Evolutionary conservation across 2,329 filamentous ascomycete genomes (phyloP).

Genomic region (Tolypocladium guangdongense): DNA sequence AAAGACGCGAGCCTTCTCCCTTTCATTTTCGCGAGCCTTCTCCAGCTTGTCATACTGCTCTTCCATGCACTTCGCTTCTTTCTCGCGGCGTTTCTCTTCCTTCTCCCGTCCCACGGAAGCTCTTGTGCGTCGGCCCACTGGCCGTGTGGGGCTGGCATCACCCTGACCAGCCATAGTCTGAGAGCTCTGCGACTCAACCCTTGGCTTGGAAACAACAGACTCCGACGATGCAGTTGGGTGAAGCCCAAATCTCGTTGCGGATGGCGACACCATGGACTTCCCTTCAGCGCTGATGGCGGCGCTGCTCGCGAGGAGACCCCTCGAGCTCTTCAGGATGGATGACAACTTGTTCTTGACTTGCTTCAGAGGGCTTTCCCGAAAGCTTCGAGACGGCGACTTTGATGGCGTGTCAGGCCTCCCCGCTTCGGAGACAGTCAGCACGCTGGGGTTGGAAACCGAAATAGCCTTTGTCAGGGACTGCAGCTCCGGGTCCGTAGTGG

Average conservation of each 20-base stretch:
- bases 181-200: conserved; percentile 10
- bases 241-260: conserved; percentile 32
- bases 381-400: conserved; percentile 45
- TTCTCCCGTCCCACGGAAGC: conserved; percentile 51
- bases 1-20: conserved; percentile 53
- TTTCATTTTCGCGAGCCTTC: conserved; percentile 58
- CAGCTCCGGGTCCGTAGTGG: conserved; percentile 8
- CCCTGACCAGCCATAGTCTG: conserved; percentile 7
- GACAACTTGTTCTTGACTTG: conserved; percentile 89
- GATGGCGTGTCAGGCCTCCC: conserved; percentile 34
- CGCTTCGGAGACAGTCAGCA: conserved; percentile 36
- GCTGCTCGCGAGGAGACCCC: conserved; percentile 73
- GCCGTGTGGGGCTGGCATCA: conserved; percentile 30
- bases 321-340: conserved; percentile 80
- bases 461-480: conserved; percentile 44
- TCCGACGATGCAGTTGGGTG: conserved; percentile 37
- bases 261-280: conserved; percentile 47
- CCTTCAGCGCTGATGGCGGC: conserved; percentile 52
- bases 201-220: conserved; percentile 23
- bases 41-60: conserved; percentile 54
- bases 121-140: conserved; percentile 38
- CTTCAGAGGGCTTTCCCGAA: conserved; percentile 70
- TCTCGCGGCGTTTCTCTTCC: conserved; percentile 55
- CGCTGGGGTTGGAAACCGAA: conserved; percentile 46
- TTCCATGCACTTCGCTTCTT: conserved; percentile 49